phyloP scores from a whole-genome alignment of 2,329 filamentous ascomycete species.

The Alternaria gaisen region DNA sequence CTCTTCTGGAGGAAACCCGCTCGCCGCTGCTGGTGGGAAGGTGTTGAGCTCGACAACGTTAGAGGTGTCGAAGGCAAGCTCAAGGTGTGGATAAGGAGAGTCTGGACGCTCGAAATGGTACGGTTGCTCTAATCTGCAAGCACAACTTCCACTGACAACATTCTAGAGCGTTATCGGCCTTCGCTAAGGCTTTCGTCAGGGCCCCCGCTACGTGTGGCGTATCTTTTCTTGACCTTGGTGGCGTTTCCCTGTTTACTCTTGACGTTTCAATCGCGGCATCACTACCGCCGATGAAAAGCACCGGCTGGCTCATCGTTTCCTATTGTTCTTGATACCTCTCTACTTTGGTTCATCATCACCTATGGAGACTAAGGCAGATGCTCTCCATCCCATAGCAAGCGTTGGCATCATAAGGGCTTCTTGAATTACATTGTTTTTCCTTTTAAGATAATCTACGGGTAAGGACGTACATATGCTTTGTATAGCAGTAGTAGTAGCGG shows the following conservation, averaged over 20 bases:
- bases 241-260: slow-evolving; percentile 14
- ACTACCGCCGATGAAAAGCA: slow-evolving; percentile 23
- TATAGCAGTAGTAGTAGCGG: slow-evolving; percentile 18
- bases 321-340: slow-evolving; percentile 41
- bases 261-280: slow-evolving; percentile 17
- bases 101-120: slow-evolving; percentile 98
- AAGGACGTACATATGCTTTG: slow-evolving; percentile 26
- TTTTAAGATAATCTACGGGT: slow-evolving; percentile 12
- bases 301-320: slow-evolving; percentile 20
- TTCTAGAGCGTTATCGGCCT: slow-evolving; percentile 82
- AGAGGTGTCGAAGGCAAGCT: slow-evolving; percentile 90
- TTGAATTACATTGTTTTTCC: slow-evolving; percentile 19
- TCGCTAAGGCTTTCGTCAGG: slow-evolving; percentile 71
- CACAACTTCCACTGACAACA: slow-evolving; percentile 19
- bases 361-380: slow-evolving; percentile 26
- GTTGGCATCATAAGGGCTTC: slow-evolving; percentile 18
- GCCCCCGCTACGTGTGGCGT: background rate
- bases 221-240: slow-evolving; percentile 29
- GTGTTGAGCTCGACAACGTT: slow-evolving; percentile 87
- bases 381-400: slow-evolving; percentile 34
- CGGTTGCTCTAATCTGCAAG: slow-evolving; percentile 1
- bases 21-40: slow-evolving; percentile 98
- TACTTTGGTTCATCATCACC: slow-evolving; percentile 19
- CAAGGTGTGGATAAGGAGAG: slow-evolving; percentile 97
- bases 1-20: slow-evolving; percentile 99